These are phyloP conservation scores for Rhizophagus sp. DNA, from an alignment of 192 early-diverging fungal genomes.

Conservation along the genomic window DNA sequence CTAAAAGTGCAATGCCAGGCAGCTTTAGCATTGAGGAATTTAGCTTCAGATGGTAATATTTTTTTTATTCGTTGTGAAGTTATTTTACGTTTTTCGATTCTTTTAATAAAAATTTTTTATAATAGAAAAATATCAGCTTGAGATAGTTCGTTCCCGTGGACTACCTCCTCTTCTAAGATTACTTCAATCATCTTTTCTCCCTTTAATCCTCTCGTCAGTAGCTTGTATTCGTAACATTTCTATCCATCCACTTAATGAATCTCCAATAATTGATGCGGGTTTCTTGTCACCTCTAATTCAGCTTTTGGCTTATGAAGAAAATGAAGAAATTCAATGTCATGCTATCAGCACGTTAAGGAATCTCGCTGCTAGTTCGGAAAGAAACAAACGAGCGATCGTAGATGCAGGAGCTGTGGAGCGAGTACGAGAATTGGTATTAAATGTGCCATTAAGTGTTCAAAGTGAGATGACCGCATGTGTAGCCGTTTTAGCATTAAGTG, in stretches of 20 bases:
- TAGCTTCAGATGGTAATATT: conserved; percentile 71
- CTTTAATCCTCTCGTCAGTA: conserved; percentile 78
- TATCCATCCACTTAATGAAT: conserved; percentile 84
- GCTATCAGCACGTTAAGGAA: conserved; percentile 84
- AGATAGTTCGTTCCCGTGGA: conserved; percentile 77
- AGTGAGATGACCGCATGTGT: conserved; percentile 85
- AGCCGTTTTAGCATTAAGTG: conserved; percentile 76
- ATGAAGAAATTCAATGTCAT: conserved; percentile 85
- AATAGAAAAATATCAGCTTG: conserved; percentile 79
- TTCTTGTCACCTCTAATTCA: conserved; percentile 71
- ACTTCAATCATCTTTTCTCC: conserved; percentile 71
- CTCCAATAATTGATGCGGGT: conserved; percentile 78
- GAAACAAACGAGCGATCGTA: conserved; percentile 74
- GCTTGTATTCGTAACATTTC: conserved; percentile 90
- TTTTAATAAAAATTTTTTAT: neutral
- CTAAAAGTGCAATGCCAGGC: conserved; percentile 88
- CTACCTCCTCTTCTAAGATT: conserved; percentile 72
- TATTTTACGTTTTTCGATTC: neutral
- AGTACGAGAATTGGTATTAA: conserved; percentile 58
- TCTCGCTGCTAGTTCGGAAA: conserved; percentile 74
- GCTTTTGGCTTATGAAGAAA: conserved; percentile 65
- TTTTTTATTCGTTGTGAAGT: neutral
- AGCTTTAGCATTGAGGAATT: conserved; percentile 81
- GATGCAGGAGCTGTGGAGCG: conserved; percentile 77
- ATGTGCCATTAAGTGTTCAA: conserved; percentile 61